Percentiles rank a stretch among this genome's conserved stretches.
These are phyloP conservation scores for Nigrograna mackinnonii DNA, from an alignment of 2,329 filamentous ascomycete genomes.

Conservation along the genomic window DNA sequence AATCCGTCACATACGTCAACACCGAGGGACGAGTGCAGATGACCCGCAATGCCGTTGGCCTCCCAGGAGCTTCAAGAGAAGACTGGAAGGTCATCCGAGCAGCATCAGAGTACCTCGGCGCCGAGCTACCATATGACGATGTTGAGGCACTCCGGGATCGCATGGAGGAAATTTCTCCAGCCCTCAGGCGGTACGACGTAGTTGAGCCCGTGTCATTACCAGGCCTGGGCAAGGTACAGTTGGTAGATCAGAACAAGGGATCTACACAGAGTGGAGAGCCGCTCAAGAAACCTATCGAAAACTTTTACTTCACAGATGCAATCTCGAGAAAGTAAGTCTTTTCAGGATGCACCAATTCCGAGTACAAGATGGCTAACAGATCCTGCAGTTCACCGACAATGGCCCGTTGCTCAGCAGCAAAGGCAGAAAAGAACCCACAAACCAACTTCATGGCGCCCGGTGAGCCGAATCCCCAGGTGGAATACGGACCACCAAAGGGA, in stretches of 20 bases:
- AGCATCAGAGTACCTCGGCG: slow-evolving; percentile 85
- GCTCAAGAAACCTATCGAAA: slow-evolving; percentile 84
- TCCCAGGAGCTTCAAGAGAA: slow-evolving; percentile 87
- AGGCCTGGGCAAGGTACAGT: slow-evolving; percentile 85
- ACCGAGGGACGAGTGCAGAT: slow-evolving; percentile 96
- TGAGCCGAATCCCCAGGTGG: slow-evolving; percentile 44
- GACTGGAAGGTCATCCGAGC: slow-evolving; percentile 99
- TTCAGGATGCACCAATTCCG: neutral
- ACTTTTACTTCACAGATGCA: slow-evolving; percentile 98
- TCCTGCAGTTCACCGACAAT: slow-evolving; percentile 84
- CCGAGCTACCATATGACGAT: slow-evolving; percentile 89
- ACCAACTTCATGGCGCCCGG: slow-evolving; percentile 58
- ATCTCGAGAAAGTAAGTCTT: slow-evolving; percentile 86
- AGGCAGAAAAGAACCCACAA: slow-evolving; percentile 62
- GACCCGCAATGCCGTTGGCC: slow-evolving; percentile 83
- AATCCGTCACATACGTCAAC: slow-evolving; percentile 94
- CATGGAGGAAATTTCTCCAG: slow-evolving; percentile 93
- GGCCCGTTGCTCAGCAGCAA: slow-evolving; percentile 94
- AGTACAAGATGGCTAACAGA: slow-evolving; percentile 19
- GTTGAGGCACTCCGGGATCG: slow-evolving; percentile 86
- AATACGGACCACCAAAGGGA: slow-evolving; percentile 45
- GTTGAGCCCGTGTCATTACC: slow-evolving; percentile 77
- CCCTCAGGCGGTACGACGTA: slow-evolving; percentile 86
- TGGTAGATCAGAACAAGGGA: slow-evolving; percentile 96
- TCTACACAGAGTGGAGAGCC: slow-evolving; percentile 71